phyloP scores from a whole-genome alignment of 2,329 filamentous ascomycete species.

The Ceratocystis huliohia region DNA sequence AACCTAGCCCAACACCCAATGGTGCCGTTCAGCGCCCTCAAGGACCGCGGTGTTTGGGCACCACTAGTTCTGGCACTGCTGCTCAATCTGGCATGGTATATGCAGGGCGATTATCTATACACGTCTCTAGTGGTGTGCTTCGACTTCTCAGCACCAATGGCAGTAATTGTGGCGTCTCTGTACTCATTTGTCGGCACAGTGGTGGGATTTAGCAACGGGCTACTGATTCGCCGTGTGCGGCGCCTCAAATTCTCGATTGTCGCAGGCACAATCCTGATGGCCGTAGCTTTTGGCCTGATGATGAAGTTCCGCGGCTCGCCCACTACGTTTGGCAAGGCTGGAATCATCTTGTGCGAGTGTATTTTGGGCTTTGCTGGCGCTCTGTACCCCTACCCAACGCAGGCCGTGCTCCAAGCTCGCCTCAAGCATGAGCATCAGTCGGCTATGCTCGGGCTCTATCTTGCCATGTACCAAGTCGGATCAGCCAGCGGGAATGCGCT shows the following conservation, averaged over 20 bases:
- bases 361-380: conserved; percentile 51
- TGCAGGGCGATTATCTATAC: conserved; percentile 54
- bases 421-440: conserved; percentile 43
- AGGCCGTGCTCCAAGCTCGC: conserved; percentile 33
- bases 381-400: conserved; percentile 43
- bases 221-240: conserved; percentile 43
- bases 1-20: conserved; percentile 39
- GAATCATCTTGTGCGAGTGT: conserved; percentile 49
- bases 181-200: conserved; percentile 47
- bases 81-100: conserved; percentile 48
- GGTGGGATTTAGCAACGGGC: conserved; percentile 42
- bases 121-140: conserved; percentile 50
- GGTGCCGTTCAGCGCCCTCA: conserved; percentile 47
- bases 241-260: conserved; percentile 53
- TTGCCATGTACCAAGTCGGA: conserved; percentile 50
- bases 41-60: conserved; percentile 52
- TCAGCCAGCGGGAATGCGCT: conserved; percentile 47
- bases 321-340: conserved; percentile 33
- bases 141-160: conserved; percentile 41
- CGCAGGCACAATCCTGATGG: conserved; percentile 44
- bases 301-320: conserved; percentile 48
- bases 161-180: conserved; percentile 46
- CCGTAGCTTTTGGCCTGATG: conserved; percentile 52
- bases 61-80: conserved; percentile 45
- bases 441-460: conserved; percentile 49